Evolutionary conservation across 331 rosid species (phyloP).

Genomic region (Cydonia oblonga): DNA sequence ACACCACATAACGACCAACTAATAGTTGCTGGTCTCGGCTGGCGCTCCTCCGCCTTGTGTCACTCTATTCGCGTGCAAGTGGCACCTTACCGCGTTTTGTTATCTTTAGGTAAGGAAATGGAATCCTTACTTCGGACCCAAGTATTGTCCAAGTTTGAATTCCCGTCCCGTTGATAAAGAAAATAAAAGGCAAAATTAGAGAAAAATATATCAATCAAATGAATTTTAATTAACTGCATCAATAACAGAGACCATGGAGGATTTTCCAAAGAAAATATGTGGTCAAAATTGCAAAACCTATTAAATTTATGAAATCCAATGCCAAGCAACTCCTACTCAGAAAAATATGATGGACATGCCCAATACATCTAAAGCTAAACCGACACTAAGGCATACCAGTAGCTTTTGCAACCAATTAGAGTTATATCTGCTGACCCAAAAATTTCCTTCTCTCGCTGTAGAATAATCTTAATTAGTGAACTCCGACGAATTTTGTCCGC

Average conservation of each 20-base stretch:
- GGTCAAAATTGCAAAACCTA: constrained; percentile 13
- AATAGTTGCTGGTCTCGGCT: too few relatives aligned
- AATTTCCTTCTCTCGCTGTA: neutral
- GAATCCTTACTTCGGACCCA: too few relatives aligned
- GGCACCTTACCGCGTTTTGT: too few relatives aligned
- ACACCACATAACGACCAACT: too few relatives aligned
- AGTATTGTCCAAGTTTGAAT: too few relatives aligned
- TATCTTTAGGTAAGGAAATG: too few relatives aligned
- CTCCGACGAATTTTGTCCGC: constrained; percentile 41
- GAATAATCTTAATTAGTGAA: constrained; percentile 22
- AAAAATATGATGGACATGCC: constrained; percentile 23
- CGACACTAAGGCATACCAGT: constrained; percentile 27
- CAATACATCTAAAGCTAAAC: constrained; percentile 14
- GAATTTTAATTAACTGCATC: too few relatives aligned
- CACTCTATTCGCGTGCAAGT: too few relatives aligned
- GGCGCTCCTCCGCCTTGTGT: too few relatives aligned
- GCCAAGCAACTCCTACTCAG: constrained; percentile 10
- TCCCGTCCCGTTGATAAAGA: too few relatives aligned
- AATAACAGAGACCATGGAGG: too few relatives aligned
- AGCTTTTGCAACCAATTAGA: constrained; percentile 21
- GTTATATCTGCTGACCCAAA: constrained; percentile 42
- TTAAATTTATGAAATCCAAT: neutral
- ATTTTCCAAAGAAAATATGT: neutral
- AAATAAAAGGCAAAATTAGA: too few relatives aligned
- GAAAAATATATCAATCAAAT: neutral